A percentile compares a stretch with the other conserved stretches of the same genome.
Evolutionary conservation across 2,329 filamentous ascomycete genomes (phyloP).

Genomic region (Pestalotiopsis sp.): DNA sequence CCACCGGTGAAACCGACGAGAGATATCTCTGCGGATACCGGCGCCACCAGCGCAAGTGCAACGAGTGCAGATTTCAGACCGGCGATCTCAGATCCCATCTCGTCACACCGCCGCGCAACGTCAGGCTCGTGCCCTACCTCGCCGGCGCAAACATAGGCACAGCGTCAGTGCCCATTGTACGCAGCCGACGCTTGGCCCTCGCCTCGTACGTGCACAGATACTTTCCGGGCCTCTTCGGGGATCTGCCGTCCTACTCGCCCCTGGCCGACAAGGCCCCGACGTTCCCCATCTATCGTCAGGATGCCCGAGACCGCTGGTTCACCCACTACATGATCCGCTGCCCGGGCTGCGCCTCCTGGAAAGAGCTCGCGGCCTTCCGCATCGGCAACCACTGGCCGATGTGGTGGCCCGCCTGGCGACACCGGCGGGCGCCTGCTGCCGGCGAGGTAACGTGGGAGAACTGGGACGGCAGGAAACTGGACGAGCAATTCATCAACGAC

Average conservation of each 20-base stretch:
- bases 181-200: conserved; percentile 10
- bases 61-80: conserved; percentile 13
- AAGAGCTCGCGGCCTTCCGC: conserved; percentile 12
- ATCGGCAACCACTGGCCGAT: conserved; percentile 4
- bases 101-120: not conserved
- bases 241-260: not conserved
- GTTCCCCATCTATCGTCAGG: conserved; percentile 5
- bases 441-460: not conserved
- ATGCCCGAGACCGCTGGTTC: not conserved
- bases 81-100: conserved; percentile 9
- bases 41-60: conserved; percentile 15
- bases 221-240: conserved; percentile 8
- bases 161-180: not conserved
- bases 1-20: conserved; percentile 5
- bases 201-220: conserved; percentile 3
- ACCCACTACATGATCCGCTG: conserved; percentile 17
- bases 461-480: not conserved
- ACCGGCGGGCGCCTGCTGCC: not conserved
- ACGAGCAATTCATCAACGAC: not conserved
- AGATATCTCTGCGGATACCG: conserved; percentile 7
- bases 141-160: conserved; percentile 6
- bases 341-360: conserved; percentile 11
- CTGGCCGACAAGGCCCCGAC: not conserved
- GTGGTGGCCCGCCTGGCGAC: conserved; percentile 7
- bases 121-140: not conserved